Percentiles rank a stretch among this genome's conserved stretches.
These are phyloP conservation scores for Silene noctiflora DNA, from an alignment of 179 eudicot genomes.

Conservation along the genomic window DNA sequence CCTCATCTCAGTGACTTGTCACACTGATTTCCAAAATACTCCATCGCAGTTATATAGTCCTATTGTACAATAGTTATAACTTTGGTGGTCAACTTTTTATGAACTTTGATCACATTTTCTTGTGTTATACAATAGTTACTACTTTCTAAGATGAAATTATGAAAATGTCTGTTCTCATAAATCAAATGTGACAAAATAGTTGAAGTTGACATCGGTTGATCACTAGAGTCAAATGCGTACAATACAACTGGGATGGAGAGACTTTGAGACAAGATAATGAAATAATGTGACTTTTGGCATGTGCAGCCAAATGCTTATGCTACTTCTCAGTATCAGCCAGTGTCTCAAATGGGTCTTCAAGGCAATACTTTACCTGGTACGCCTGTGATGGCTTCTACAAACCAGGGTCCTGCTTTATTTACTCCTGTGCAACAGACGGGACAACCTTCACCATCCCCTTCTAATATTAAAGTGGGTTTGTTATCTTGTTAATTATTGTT, in stretches of 20 bases:
- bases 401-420: constrained; percentile 39
- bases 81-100: neutral
- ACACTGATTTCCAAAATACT: neutral
- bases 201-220: neutral
- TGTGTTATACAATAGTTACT: neutral
- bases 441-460: constrained; percentile 36
- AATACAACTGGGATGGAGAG: neutral
- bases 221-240: neutral
- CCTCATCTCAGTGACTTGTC: constrained; percentile 16
- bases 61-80: neutral
- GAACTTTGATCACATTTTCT: neutral
- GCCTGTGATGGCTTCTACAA: constrained; percentile 38
- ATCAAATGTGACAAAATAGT: neutral
- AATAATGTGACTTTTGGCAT: constrained; percentile 35
- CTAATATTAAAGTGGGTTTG: constrained; percentile 30
- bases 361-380: constrained; percentile 44
- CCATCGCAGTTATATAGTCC: neutral
- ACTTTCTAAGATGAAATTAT: neutral
- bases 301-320: constrained; percentile 49
- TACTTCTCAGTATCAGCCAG: constrained; percentile 48
- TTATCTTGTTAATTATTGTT: constrained; percentile 8
- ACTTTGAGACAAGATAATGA: constrained; percentile 11
- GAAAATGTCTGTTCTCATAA: neutral
- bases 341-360: constrained; percentile 42
- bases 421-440: constrained; percentile 38